Base-by-base conservation (phyloP, 1,284 basidiomycete species). In the Macrocystidia cucumis region DNA sequence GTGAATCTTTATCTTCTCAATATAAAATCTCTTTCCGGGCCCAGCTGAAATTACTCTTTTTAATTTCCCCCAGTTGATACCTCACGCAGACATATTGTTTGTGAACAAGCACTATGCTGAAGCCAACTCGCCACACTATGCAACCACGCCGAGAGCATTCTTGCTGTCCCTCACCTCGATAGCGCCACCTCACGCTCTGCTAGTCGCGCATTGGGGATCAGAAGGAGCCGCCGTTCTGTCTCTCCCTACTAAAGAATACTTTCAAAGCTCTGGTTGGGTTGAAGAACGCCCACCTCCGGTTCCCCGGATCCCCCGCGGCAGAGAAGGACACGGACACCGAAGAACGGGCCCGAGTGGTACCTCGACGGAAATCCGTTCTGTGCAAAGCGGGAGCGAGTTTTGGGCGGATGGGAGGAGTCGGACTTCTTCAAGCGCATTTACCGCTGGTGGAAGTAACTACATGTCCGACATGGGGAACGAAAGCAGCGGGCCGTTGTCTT, bases 211-310 rank as follows among this genome's bases (percentile, higher is more conserved):
- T 49, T 87, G 84, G 72, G 83, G 84, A 8, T 60, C 65, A 16
- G 78, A 83, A 29, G 84, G 84, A 5, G 80, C 79, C 1, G 86
- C 85, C 0, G 74, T 82, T 2, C 69, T 89, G 36, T 85, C 81
- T n/a, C 57, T 89, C 5, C 86, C 85, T 0, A 87, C 84, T 0
- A 71, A 72, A 43, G 85, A 89, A 46, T 89, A 89, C 54, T 83
- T 87, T 48, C 86, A 89, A 47, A 78, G 77, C 43, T 84, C 80
- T 0, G 78, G 77, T 2, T 87, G 83, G 84, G 72, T 78, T 1
- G 68, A 68, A 43, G 65, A 71, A 30, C 52, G 52, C 16, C 50
- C 54, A 29, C 32, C 48, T 14, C 36, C 44, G 26, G 32, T 41
- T 14, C 32, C 43, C 2, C 41, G 39, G 26, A 32, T 36, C 3